Evolutionary conservation across 1,139 yeast genomes (phyloP).

Genomic region (Suhomyces anneliseae): DNA sequence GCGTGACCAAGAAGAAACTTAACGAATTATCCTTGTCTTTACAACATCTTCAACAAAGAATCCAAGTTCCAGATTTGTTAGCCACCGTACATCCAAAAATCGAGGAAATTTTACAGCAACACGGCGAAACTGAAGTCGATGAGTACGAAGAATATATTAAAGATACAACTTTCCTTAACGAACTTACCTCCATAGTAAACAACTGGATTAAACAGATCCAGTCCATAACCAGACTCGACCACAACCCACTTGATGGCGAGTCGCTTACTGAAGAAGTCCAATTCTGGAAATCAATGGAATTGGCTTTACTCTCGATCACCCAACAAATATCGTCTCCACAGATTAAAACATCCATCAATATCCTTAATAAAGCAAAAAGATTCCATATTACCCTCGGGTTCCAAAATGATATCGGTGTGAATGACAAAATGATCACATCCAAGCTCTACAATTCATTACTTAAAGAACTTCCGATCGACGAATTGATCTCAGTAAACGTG

Average conservation of each 20-base stretch:
- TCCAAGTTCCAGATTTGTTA: conserved; percentile 66
- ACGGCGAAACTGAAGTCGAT: conserved; percentile 23
- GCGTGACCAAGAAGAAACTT: conserved; percentile 59
- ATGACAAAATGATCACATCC: conserved; percentile 54
- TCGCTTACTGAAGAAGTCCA: conserved; percentile 66
- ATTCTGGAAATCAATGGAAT: conserved; percentile 79
- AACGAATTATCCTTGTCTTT: conserved; percentile 69
- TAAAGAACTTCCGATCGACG: conserved; percentile 69
- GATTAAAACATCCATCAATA: conserved; percentile 57
- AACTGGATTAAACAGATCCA: conserved; percentile 72
- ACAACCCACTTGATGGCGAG: conserved; percentile 56
- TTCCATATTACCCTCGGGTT: conserved; percentile 78
- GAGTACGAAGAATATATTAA: conserved; percentile 20
- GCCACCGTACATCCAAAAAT: conserved; percentile 56
- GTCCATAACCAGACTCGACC: conserved; percentile 51
- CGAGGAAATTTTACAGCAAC: conserved; percentile 25
- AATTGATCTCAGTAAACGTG: conserved; percentile 42
- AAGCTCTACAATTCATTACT: conserved; percentile 60
- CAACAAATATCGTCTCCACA: conserved; percentile 58
- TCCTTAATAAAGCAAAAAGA: conserved; percentile 70
- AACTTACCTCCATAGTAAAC: conserved; percentile 65
- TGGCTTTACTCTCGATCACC: conserved; percentile 55
- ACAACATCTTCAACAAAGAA: conserved; percentile 65
- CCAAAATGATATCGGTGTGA: conserved; percentile 68
- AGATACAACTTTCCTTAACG: conserved; percentile 63